Evolutionary conservation across 1,139 yeast genomes (phyloP), one percentile per base, ranked within the genome.

Genomic region (Candida anutae): DNA sequence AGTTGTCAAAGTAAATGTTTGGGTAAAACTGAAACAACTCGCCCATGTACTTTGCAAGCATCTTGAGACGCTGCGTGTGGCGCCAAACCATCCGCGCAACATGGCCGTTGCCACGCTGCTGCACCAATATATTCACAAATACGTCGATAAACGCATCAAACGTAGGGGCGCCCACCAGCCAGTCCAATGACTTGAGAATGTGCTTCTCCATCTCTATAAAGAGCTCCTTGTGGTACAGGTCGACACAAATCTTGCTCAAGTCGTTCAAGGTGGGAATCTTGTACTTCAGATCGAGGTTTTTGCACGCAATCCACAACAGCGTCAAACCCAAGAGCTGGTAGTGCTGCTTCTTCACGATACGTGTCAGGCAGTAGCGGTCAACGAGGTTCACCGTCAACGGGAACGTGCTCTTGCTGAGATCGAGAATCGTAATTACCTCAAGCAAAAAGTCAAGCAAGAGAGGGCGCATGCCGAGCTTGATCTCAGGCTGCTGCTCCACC

Each of bases 231-330:
- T 73, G 62, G 50, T 74, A 74, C 42, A 76, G 69, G 38, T 71
- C 70, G 49, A 82, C 79, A 45, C 85, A 78, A 51, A 76, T 67
- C 38, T 65, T 64, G 42, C 77, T 56, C 35, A 73, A 59, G 40
- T 72, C 75, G 39, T 67, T 65, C 35, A 74, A 50, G 13, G 73
- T 58, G 16, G 85, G 83, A 26, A 77, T 71, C 45, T 74, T 74
- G 40, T 70, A 70, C 53, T 81, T 81, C 31, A 75, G 63, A 47
- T 80, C 90, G 51, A 74, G 63, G 48, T 72, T 77, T 54, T 81
- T 81, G 37, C 85, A 74, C 24, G 82, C 69, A 28, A 79, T 69
- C 93, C 90, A 81, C 28, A 81, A 57, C 37, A 83, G 69, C 16
- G 85, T 74, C 35, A 80, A 62, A 3, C 87, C 88, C 35, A 79